phyloP scores from a whole-genome alignment of 2,329 filamentous ascomycete species.

The Aspergillus sclerotialis region DNA sequence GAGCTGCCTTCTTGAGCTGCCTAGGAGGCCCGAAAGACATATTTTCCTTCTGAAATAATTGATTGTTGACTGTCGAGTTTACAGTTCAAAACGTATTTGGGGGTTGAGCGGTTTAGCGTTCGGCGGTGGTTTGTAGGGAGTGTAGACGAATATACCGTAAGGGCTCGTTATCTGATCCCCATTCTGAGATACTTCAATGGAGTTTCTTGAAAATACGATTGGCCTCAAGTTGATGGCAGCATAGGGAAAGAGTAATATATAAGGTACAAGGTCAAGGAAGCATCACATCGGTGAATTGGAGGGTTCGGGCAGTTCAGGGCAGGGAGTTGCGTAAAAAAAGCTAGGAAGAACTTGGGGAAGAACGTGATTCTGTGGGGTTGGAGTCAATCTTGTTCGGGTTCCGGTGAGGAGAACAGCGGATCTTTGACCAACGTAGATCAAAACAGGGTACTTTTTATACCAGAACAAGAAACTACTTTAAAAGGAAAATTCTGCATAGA shows the following conservation, averaged over 20 bases:
- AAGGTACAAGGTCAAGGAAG: no score
- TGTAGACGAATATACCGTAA: not conserved
- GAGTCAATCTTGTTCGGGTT: slow-evolving; percentile 21
- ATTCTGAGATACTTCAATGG: slow-evolving; percentile 5
- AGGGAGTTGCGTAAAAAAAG: no score
- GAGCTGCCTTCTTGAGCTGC: slow-evolving; percentile 69
- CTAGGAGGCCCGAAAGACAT: slow-evolving; percentile 29
- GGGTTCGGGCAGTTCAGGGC: no score
- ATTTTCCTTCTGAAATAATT: slow-evolving; percentile 2
- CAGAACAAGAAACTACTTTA: no score
- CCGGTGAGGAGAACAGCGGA: slow-evolving; percentile 25
- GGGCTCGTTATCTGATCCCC: slow-evolving; percentile 6
- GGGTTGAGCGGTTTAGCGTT: slow-evolving; percentile 2
- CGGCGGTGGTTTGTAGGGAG: not conserved
- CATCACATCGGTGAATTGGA: no score
- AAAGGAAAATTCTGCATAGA: no score
- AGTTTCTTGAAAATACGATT: no score
- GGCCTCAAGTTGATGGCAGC: no score
- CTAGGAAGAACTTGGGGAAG: slow-evolving; percentile 14
- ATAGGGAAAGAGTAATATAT: no score
- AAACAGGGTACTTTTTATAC: no score
- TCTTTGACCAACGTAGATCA: no score
- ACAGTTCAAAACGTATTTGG: slow-evolving; percentile 1
- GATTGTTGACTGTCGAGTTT: slow-evolving; percentile 1
- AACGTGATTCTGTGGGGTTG: slow-evolving; percentile 21